These are phyloP conservation scores for Postia placenta DNA, from an alignment of 768 basidiomycete species.

Conservation along the genomic window DNA sequence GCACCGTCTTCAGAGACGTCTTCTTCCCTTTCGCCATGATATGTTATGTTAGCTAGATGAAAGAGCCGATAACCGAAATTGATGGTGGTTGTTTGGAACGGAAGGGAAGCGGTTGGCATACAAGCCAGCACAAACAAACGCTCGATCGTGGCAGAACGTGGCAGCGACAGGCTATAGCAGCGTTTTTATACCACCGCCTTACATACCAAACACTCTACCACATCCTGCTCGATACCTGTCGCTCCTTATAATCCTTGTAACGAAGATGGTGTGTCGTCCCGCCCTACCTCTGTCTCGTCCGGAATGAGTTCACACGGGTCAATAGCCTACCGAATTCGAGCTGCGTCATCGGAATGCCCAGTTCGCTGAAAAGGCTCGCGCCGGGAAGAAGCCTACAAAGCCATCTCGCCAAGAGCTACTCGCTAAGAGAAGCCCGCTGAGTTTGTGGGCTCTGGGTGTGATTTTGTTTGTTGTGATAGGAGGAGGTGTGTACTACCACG, in stretches of 20 bases:
- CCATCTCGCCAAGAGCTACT: slow-evolving; percentile 66
- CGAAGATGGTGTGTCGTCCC: slow-evolving; percentile 26
- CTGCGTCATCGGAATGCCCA: slow-evolving; percentile 75
- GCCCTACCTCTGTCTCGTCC: not conserved
- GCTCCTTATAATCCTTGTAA: slow-evolving; percentile 21
- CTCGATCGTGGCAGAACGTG: slow-evolving; percentile 3
- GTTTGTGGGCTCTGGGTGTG: slow-evolving; percentile 66
- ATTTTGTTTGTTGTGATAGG: slow-evolving; percentile 74
- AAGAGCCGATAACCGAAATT: not conserved
- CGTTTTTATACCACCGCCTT: too few species aligned
- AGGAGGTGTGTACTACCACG: slow-evolving; percentile 67
- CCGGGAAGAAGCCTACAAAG: slow-evolving; percentile 73
- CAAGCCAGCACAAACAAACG: slow-evolving; percentile 12
- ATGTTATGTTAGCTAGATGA: not conserved
- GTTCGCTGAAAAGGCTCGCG: slow-evolving; percentile 66
- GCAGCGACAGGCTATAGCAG: slow-evolving; percentile 2
- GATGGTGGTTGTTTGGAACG: slow-evolving; percentile 18
- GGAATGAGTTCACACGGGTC: not conserved
- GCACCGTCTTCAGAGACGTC: slow-evolving; percentile 52
- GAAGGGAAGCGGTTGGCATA: slow-evolving; percentile 21
- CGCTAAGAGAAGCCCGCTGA: slow-evolving; percentile 69
- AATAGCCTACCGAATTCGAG: slow-evolving; percentile 76
- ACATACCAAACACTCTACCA: not conserved
- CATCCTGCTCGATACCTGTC: slow-evolving; percentile 13
- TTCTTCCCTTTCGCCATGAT: slow-evolving; percentile 35